phyloP scores from a whole-genome alignment of 2,329 filamentous ascomycete genomes.

The Nigrospora osmanthi region DNA sequence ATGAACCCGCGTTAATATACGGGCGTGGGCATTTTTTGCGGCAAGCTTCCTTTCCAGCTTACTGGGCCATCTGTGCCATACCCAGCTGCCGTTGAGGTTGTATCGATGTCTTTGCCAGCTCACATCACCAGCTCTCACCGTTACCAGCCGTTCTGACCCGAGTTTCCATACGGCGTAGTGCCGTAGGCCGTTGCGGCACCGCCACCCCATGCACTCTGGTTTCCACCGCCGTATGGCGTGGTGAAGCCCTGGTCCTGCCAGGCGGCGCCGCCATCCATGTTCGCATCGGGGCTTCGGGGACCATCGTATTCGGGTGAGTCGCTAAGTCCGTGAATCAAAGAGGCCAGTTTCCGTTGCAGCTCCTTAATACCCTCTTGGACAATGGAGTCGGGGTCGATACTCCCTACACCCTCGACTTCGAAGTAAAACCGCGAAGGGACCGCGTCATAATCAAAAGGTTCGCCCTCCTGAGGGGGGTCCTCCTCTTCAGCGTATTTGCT shows the following conservation, averaged over 20 bases:
- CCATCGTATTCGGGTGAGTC: slow-evolving; percentile 51
- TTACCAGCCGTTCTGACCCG: slow-evolving; percentile 27
- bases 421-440: slow-evolving; percentile 83
- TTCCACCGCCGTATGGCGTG: slow-evolving; percentile 56
- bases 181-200: slow-evolving; percentile 29
- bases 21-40: too few species aligned
- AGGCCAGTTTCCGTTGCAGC: slow-evolving; percentile 83
- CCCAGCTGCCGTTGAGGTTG: too few species aligned
- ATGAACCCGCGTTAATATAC: too few species aligned
- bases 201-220: slow-evolving; percentile 58
- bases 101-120: too few species aligned
- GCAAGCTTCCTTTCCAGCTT: too few species aligned
- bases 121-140: background rate
- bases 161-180: slow-evolving; percentile 40
- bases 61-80: too few species aligned
- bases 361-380: slow-evolving; percentile 83
- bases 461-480: slow-evolving; percentile 70
- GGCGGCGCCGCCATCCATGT: slow-evolving; percentile 47
- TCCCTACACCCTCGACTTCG: slow-evolving; percentile 84
- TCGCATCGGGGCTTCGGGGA: slow-evolving; percentile 57
- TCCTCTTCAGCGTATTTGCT: slow-evolving; percentile 75
- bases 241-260: slow-evolving; percentile 61
- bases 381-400: slow-evolving; percentile 82
- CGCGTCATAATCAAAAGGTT: slow-evolving; percentile 86
- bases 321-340: slow-evolving; percentile 58